Conservation (phyloP, 352 stramenopile species). For the Phytophthora uliginosa region DNA sequence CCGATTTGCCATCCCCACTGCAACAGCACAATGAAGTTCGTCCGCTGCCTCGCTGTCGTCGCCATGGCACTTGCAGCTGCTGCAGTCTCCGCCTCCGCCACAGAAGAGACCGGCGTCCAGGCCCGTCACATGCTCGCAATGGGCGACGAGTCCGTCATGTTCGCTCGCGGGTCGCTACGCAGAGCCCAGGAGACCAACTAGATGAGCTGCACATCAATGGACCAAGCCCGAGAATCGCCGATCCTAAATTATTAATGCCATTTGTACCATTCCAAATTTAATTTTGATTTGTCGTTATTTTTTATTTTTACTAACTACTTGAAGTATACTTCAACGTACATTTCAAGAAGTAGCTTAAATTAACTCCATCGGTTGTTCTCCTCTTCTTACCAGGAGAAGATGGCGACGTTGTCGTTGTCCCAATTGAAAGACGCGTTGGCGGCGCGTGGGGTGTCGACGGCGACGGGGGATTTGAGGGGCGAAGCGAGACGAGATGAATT, state of each 20-base stretch:
- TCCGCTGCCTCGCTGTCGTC: constrained; percentile 4
- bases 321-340: too few species aligned
- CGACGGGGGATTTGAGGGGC: constrained; percentile 43
- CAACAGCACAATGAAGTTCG: constrained; percentile 10
- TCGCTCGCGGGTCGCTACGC: constrained; percentile 15
- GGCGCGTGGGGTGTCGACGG: constrained; percentile 44
- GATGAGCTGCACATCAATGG: not conserved
- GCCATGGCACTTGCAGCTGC: not conserved
- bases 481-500: constrained; percentile 47
- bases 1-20: not conserved
- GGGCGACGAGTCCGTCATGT: constrained; percentile 22
- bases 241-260: constrained; percentile 12
- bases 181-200: not conserved
- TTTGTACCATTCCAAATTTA: constrained; percentile 1
- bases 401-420: constrained; percentile 26
- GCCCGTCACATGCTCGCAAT: constrained; percentile 24
- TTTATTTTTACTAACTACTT: not conserved
- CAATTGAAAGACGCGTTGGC: constrained; percentile 50
- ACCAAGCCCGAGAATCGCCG: not conserved
- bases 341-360: too few species aligned
- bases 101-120: constrained; percentile 12
- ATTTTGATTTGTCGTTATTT: constrained; percentile 1
- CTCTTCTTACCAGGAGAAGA: not conserved
- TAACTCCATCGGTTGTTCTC: too few species aligned
- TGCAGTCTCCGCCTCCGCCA: not conserved